Base-by-base conservation (phyloP, 495 filamentous ascomycete genomes). In the Podospora pseudoanserina region DNA sequence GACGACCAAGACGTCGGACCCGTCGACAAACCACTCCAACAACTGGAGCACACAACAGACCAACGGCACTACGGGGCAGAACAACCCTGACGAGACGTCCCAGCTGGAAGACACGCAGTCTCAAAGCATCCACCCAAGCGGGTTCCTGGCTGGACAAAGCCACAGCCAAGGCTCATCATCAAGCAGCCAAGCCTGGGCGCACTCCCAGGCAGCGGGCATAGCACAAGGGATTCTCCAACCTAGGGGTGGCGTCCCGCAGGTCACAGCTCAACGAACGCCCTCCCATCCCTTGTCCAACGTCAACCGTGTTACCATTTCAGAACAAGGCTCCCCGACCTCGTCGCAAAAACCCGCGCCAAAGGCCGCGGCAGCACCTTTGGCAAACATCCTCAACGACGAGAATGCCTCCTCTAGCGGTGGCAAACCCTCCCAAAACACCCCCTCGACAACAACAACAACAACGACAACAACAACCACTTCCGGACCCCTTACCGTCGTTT, bases 1-100 rank as follows among this genome's bases (percentile, higher is more conserved):
- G 7, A 95, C 92, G 0, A 93, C 91, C n/a, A 91, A 90, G 55
- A 92, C 90, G 4, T 82, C 82, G 20, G 87, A 90, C 53, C 88
- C 92, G 71, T 93, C 91, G 71, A 90, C 88, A 6, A 71, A 79
- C 70, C 75, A 79, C 23, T 84, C 84, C 39, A 82, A 75, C 2
- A 78, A 86, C 68, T 82, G 84, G 72, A 87, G 87, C 70, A 90
- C 89, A 0, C 90, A 93, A 74, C 78, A 78, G 62, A 88, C 88
- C 4, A 90, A 89, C 70, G 88, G 78, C 61, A 70, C 39, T 16
- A 49, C 64, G 18, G 74, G 80, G 39, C 39, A 49, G 15, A 74
- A 76, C 68, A 77, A 82, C 23, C 74, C 76, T 6, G 75, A 71
- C 3, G 73, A 78, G 11, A 78, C 80, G 64, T 84, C 81, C 16